Conservation (phyloP, 768 basidiomycete species). For the Tulasnella sp. region DNA sequence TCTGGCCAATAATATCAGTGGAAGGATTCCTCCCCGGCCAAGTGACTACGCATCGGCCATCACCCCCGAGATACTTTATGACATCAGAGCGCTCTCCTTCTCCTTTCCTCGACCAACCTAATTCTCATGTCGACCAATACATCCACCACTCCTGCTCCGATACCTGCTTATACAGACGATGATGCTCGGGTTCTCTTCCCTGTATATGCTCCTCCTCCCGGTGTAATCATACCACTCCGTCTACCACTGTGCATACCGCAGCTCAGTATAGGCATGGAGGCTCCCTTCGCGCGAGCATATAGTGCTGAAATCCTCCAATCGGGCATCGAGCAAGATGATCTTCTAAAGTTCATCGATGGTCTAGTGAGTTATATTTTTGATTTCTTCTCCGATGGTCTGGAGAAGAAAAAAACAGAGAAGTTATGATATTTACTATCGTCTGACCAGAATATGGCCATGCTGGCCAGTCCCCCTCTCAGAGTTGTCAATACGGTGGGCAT, state of each 20-base stretch:
- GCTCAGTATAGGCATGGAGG: neutral
- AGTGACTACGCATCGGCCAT: no score
- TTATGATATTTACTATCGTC: no score
- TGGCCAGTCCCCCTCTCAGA: constrained; percentile 11
- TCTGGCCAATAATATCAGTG: no score
- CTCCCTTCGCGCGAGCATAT: constrained; percentile 9
- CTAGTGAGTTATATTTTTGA: neutral
- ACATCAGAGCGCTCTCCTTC: no score
- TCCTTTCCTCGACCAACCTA: no score
- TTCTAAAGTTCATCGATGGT: constrained; percentile 13
- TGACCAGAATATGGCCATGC: neutral
- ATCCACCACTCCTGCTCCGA: neutral
- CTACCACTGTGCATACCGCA: constrained; percentile 6
- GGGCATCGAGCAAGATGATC: constrained; percentile 5
- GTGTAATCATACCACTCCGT: neutral
- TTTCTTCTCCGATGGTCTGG: neutral
- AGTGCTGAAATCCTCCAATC: neutral
- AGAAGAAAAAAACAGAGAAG: neutral
- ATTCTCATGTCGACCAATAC: no score
- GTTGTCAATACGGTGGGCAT: constrained; percentile 8
- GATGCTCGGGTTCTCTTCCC: constrained; percentile 1
- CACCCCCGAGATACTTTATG: no score
- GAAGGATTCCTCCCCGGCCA: no score
- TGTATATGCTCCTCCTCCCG: neutral
- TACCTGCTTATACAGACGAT: constrained; percentile 1